These are phyloP conservation scores for Paraphaeosphaeria minitans DNA, from an alignment of 2,329 filamentous ascomycete species.

Conservation along the genomic window DNA sequence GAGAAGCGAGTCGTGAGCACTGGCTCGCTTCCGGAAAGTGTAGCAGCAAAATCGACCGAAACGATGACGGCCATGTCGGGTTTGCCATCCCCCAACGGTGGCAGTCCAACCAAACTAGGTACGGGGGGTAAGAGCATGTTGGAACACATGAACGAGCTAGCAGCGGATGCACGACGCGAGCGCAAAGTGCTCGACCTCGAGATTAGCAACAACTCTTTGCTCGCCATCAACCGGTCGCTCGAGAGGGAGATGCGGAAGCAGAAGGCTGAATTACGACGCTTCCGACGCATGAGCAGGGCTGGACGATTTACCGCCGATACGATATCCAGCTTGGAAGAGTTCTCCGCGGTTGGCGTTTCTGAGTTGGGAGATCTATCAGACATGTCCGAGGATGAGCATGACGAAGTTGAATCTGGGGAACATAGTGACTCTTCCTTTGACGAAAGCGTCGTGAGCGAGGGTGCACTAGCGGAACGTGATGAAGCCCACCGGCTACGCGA, in stretches of 20 bases:
- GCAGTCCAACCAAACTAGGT: conserved; percentile 64
- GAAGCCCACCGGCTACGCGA: conserved; percentile 70
- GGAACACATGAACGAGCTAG: conserved; percentile 73
- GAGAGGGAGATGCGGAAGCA: conserved; percentile 93
- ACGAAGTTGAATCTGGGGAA: conserved; percentile 53
- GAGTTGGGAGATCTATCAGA: conserved; percentile 46
- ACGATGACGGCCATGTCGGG: conserved; percentile 32
- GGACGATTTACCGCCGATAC: conserved; percentile 70
- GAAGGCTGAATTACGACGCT: conserved; percentile 83
- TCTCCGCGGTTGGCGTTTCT: conserved; percentile 34
- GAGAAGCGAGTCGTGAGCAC: conserved; percentile 37
- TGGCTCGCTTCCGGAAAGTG: conserved; percentile 32
- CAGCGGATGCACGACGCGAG: conserved; percentile 86
- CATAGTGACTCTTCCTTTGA: conserved; percentile 58
- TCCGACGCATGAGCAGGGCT: conserved; percentile 80
- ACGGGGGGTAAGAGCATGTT: conserved; percentile 52
- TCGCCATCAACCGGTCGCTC: conserved; percentile 92
- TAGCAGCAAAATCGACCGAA: conserved; percentile 32
- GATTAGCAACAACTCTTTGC: conserved; percentile 92
- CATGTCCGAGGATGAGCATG: conserved; percentile 45
- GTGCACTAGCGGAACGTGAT: conserved; percentile 49
- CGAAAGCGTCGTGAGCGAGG: conserved; percentile 52
- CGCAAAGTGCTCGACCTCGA: conserved; percentile 95
- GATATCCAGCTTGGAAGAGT: conserved; percentile 53
- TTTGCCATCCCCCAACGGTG: conserved; percentile 38